Percentiles rank a stretch among this genome's conserved stretches.
Conservation (phyloP, 352 stramenopile species). For the Blastocystis hominis region DNA sequence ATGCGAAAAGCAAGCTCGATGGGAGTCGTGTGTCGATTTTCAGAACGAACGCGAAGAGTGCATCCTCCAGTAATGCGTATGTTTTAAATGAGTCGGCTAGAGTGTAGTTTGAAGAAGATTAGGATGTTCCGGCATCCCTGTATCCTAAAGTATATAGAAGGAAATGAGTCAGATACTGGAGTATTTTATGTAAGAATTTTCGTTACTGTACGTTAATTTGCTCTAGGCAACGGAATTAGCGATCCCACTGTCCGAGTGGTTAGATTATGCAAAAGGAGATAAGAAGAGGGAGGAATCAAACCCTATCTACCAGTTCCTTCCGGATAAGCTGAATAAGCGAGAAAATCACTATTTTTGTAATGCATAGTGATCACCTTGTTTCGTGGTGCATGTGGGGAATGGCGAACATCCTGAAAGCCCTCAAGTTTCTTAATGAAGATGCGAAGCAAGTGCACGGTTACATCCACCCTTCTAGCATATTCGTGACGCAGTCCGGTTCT, state of each 20-base stretch:
- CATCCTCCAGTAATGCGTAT: slow-evolving; percentile 27
- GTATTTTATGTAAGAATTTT: slow-evolving; percentile 56
- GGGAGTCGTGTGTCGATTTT: slow-evolving; percentile 45
- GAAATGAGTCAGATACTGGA: slow-evolving; percentile 49
- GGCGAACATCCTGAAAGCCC: slow-evolving; percentile 23
- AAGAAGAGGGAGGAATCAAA: not conserved
- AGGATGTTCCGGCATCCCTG: slow-evolving; percentile 25
- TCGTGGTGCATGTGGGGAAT: slow-evolving; percentile 56
- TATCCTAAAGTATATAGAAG: slow-evolving; percentile 58
- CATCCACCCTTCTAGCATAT: slow-evolving; percentile 43
- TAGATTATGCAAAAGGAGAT: slow-evolving; percentile 51
- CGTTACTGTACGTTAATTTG: not conserved
- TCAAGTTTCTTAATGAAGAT: slow-evolving; percentile 58
- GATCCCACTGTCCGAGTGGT: slow-evolving; percentile 43
- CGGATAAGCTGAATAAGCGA: slow-evolving; percentile 26
- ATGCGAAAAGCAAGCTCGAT: slow-evolving; percentile 47
- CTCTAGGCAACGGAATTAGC: slow-evolving; percentile 43
- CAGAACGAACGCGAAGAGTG: not conserved
- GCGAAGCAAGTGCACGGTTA: slow-evolving; percentile 46
- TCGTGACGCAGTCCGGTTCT: slow-evolving; percentile 44
- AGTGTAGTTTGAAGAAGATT: slow-evolving; percentile 57
- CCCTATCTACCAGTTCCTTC: slow-evolving; percentile 39
- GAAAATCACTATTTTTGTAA: not conserved
- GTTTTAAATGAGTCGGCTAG: not conserved
- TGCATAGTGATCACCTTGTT: slow-evolving; percentile 40